phyloP scores from a whole-genome alignment of 192 early-diverging fungal species.

The Pilobolus umbonatus region DNA sequence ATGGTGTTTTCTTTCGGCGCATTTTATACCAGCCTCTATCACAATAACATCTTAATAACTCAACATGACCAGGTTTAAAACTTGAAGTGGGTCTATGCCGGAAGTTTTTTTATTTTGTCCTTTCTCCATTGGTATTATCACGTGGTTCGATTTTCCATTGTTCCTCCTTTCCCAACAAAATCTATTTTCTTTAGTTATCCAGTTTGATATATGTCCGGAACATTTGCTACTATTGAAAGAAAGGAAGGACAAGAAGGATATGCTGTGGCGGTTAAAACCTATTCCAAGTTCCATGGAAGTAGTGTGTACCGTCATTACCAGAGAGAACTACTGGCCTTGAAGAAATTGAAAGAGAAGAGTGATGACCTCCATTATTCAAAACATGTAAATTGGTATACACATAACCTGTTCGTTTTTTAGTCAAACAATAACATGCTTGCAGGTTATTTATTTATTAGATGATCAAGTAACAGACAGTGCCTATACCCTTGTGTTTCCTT shows the following conservation, averaged over 20 bases:
- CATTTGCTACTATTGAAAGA: constrained; percentile 13
- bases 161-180: neutral
- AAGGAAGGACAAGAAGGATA: neutral
- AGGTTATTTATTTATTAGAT: constrained; percentile 8
- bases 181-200: neutral
- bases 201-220: neutral
- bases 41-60: no score
- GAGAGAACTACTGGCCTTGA: constrained; percentile 10
- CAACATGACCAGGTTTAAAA: no score
- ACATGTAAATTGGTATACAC: neutral
- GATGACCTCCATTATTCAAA: neutral
- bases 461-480: neutral
- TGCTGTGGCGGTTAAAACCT: constrained; percentile 8
- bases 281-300: constrained; percentile 9
- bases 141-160: no score
- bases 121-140: no score
- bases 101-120: no score
- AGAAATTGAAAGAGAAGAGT: neutral
- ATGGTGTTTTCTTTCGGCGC: no score
- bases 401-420: neutral
- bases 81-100: no score
- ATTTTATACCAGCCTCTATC: no score
- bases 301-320: constrained; percentile 2
- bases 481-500: constrained; percentile 1
- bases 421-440: neutral